Evolutionary conservation across 495 filamentous ascomycete genomes (phyloP).

Genomic region (Neurospora tetraspora): DNA sequence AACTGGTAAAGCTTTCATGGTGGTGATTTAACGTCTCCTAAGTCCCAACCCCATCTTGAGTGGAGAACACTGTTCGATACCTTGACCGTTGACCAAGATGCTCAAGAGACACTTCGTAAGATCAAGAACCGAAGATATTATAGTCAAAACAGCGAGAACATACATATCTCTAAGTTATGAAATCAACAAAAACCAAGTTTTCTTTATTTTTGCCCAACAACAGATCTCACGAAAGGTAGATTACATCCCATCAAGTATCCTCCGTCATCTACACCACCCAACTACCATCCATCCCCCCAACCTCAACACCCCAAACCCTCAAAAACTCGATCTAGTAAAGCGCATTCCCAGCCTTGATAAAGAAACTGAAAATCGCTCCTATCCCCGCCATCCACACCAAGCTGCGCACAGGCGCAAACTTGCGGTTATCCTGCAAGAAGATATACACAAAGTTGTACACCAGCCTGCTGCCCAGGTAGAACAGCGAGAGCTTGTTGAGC

Average conservation of each 20-base stretch:
- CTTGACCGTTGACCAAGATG: background rate
- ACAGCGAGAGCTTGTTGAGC: conserved; percentile 32
- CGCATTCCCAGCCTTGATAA: conserved; percentile 29
- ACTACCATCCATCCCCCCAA: no score
- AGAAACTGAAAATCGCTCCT: conserved; percentile 24
- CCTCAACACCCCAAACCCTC: no score
- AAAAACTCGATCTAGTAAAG: background rate
- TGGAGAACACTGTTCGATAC: background rate
- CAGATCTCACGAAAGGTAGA: background rate
- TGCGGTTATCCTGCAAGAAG: background rate
- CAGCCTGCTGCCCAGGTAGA: conserved; percentile 31
- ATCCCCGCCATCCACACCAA: conserved; percentile 29
- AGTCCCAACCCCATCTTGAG: background rate
- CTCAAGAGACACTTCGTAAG: background rate
- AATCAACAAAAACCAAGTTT: background rate
- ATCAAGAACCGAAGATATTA: background rate
- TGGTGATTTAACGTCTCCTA: background rate
- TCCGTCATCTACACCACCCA: no score
- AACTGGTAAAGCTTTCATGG: background rate
- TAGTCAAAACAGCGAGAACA: background rate
- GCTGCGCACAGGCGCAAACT: conserved; percentile 24
- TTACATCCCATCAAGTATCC: background rate
- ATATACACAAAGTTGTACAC: conserved; percentile 27
- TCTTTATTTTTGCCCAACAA: background rate
- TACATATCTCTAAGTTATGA: background rate